These are phyloP conservation scores for Globisporangium cystogenes DNA, from an alignment of 352 stramenopile species.

Conservation along the genomic window DNA sequence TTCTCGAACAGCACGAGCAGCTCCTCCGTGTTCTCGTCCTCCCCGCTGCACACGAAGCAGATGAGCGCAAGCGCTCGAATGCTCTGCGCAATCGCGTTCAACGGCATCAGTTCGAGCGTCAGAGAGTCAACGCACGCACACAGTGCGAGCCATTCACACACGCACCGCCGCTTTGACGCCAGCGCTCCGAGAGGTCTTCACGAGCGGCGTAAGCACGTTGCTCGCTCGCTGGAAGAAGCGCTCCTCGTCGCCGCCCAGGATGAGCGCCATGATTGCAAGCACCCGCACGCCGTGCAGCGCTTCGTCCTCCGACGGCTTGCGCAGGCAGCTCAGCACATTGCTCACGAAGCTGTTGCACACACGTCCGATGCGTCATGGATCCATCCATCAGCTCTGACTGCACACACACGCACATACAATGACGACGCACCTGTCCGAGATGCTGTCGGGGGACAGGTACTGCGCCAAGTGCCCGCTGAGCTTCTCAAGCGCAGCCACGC, in stretches of 20 bases:
- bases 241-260: slow-evolving; percentile 71
- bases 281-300: slow-evolving; percentile 59
- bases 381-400: too few relatives aligned
- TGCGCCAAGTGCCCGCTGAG: slow-evolving; percentile 53
- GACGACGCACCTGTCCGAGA: slow-evolving; percentile 58
- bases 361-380: too few relatives aligned
- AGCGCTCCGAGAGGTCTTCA: slow-evolving; percentile 52
- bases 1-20: slow-evolving; percentile 59
- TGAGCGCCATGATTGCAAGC: slow-evolving; percentile 67
- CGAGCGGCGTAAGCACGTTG: slow-evolving; percentile 61
- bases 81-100: slow-evolving; percentile 21
- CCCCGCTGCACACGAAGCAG: slow-evolving; percentile 73
- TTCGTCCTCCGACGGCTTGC: slow-evolving; percentile 68
- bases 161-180: slow-evolving; percentile 64
- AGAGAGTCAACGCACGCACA: background rate
- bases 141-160: background rate
- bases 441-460: slow-evolving; percentile 55
- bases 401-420: background rate
- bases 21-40: slow-evolving; percentile 70
- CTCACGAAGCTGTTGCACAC: slow-evolving; percentile 36
- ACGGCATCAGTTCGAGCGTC: background rate
- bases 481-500: slow-evolving; percentile 66
- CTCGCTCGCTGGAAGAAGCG: slow-evolving; percentile 71
- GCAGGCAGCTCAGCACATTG: slow-evolving; percentile 62
- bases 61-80: slow-evolving; percentile 66